Evolutionary conservation across 2,329 filamentous ascomycete genomes (phyloP), one percentile per base, ranked within the genome.

Genomic region (Stagonosporopsis chrysanthemi): DNA sequence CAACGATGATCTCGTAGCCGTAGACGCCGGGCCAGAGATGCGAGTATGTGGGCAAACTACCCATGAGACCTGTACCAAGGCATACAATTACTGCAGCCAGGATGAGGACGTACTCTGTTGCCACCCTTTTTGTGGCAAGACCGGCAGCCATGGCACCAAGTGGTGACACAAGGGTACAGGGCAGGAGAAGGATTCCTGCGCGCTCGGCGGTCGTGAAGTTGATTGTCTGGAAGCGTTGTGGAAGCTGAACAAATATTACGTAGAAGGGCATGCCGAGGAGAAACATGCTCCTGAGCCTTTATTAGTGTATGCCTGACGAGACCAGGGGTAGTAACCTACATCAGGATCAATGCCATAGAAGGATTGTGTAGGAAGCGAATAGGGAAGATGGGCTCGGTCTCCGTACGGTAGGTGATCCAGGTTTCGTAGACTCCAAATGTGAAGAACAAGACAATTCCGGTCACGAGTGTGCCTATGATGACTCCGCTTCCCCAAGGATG

Each of bases 211-310:
- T 69, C 6, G 62, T 70, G 33, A 69, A 64, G 26, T 75, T 74
- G 8, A 73, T 71, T 15, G 52, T 62, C 51, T 75, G 72, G 33
- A 74, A 75, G 47, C 71, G 72, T 47, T 73, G 70, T 0, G 71
- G 72, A 22, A 74, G 61, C 31, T 73, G 68, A 8, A 74, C 67
- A 44, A 73, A 68, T 7, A 66, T 59, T 19, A 65, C 64, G 24
- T 67, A 69, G 52, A 70, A 73, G 0, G 70, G 68, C 62, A 73
- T 65, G 4, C 70, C 72, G 7, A 69, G 50, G 6, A 74, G 64
- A 33, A 72, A 66, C 56, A 66, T 62, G 42, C 65, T 66, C 56
- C 65, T 70, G 26, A 4, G 22, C 19, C 2, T n/a, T 3, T 15
- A 23, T 58, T 14, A 58, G 55, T 9, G 15, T 14, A 9, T 7